Conservation (phyloP, 1,284 basidiomycete species). For the Ganoderma leucocontextum region DNA sequence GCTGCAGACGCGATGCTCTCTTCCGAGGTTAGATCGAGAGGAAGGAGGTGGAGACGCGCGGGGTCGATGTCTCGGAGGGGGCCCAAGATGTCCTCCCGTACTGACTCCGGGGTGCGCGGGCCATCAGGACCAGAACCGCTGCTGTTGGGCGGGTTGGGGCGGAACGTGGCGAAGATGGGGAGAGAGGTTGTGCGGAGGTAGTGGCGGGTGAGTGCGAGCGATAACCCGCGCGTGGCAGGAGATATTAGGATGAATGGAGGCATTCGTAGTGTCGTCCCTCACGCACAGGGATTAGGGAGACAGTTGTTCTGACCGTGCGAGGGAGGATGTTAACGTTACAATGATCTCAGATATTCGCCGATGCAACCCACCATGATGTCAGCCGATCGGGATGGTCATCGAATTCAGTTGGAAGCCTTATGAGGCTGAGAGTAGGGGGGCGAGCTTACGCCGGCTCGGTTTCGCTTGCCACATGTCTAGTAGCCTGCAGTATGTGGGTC, state of each 20-base stretch:
- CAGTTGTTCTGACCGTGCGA: background rate
- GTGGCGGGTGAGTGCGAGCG: constrained; percentile 63
- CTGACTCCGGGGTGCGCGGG: constrained; percentile 39
- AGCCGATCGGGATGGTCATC: background rate
- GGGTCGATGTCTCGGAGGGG: constrained; percentile 50
- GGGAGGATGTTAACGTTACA: background rate
- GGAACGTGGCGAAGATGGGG: constrained; percentile 64
- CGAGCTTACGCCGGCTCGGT: background rate
- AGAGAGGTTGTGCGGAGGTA: constrained; percentile 57
- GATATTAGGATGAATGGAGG: constrained; percentile 56
- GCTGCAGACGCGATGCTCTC: constrained; percentile 59
- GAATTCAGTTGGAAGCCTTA: background rate
- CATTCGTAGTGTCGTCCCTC: constrained; percentile 3
- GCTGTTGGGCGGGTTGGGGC: constrained; percentile 40
- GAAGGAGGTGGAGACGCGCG: constrained; percentile 55
- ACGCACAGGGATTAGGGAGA: background rate
- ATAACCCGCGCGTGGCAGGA: constrained; percentile 59
- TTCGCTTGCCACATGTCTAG: background rate
- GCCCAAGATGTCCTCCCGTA: constrained; percentile 53
- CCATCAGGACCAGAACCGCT: background rate
- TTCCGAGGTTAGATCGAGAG: constrained; percentile 60
- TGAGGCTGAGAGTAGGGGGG: background rate
- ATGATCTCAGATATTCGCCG: background rate
- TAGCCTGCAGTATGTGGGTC: background rate
- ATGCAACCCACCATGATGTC: background rate